A percentile compares a stretch with the other conserved stretches of the same genome.
These are phyloP conservation scores for Leccinellum luteum DNA, from an alignment of 768 basidiomycete species.

Conservation along the genomic window DNA sequence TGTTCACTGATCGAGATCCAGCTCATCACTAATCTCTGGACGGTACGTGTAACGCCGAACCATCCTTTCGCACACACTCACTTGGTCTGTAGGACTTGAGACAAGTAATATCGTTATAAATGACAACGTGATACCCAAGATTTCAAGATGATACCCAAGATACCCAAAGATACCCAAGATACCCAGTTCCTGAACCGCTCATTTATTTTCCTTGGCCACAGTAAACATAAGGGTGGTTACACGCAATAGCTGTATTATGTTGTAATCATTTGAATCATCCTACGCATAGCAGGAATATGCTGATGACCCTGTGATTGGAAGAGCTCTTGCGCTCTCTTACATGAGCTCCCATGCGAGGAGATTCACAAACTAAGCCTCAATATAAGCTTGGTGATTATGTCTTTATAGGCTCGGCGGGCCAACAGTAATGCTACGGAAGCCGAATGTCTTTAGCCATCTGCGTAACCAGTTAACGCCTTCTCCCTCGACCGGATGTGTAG, in stretches of 20 bases:
- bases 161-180: background rate
- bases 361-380: background rate
- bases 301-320: background rate
- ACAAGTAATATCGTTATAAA: background rate
- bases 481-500: slow-evolving; percentile 24
- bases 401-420: slow-evolving; percentile 24
- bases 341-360: background rate
- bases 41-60: slow-evolving; percentile 6
- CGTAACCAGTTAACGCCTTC: slow-evolving; percentile 31
- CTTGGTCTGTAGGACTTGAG: slow-evolving; percentile 14
- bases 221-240: too few relatives aligned
- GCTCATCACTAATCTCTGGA: slow-evolving; percentile 7
- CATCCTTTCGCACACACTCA: slow-evolving; percentile 33
- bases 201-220: background rate
- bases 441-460: slow-evolving; percentile 28
- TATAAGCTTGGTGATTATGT: background rate
- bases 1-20: slow-evolving; percentile 1
- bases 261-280: background rate
- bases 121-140: background rate
- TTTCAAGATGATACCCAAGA: too few relatives aligned
- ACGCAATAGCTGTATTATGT: background rate
- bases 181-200: background rate
- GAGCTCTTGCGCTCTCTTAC: background rate
- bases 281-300: background rate
- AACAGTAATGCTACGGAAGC: slow-evolving; percentile 27